Evolutionary conservation across 768 basidiomycete genomes (phyloP), one percentile per base, ranked within the genome.

Genomic region (Pleurotus eryngii): DNA sequence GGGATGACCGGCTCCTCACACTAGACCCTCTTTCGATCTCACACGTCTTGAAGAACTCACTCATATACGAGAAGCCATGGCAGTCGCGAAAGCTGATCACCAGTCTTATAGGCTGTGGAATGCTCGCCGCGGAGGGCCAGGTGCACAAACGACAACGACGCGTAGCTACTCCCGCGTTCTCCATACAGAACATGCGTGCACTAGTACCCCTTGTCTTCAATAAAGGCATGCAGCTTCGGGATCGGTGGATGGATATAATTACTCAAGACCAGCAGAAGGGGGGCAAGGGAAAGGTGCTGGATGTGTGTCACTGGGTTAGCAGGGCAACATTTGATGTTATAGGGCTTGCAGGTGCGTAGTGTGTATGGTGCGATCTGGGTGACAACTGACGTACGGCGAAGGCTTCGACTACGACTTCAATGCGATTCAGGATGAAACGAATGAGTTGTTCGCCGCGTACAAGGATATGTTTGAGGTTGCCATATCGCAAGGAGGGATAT

Each of bases 251-350:
- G 60, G 70, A 74, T 46, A 74, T 87, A 63, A 68, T 83, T 48
- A 55, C 46, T 15, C 12, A 57, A 37, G 56, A 58, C 48, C 15
- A 56, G 60, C 63, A 57, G 57, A 68, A 63, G 48, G 22, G 70
- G 67, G 57, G 72, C 63, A 61, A 73, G 59, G 72, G 65, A 6
- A 64, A 67, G 59, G 78, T 64, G 64, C 66, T 97, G 22, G 91
- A 97, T 64, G 82, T 95, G 5, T 86, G 83, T 65, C 84, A 82
- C 61, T 95, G 89, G 88, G 70, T 95, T 35, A 89, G 86, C 60
- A 80, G 92, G 43, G 86, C 87, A 7, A 93, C 93, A 0, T 90
- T 97, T 64, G 95, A 96, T 68, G 86, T 95, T 45, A 93, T 97
- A 62, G 95, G 93, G 1, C 68, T 91, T n/a, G 90, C 93, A 42